A percentile compares a stretch with the other conserved stretches of the same genome.
phyloP scores from a whole-genome alignment of 23 red algal species.

The Agarophyton chilense region DNA sequence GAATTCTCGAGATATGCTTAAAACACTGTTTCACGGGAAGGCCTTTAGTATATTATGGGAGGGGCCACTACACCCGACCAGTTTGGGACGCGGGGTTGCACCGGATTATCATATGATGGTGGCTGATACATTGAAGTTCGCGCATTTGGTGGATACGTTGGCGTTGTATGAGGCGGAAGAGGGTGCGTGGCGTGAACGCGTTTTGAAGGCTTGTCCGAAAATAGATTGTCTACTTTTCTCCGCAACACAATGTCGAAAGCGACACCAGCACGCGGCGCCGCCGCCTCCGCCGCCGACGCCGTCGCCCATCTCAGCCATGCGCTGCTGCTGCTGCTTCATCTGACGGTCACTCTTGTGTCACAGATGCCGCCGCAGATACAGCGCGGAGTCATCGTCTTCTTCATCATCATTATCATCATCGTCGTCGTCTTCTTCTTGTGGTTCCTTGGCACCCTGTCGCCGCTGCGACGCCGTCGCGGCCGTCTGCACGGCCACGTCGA shows the following conservation, averaged over 20 bases:
- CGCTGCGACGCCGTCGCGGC: no score
- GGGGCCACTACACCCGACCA: no score
- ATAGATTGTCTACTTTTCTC: neutral
- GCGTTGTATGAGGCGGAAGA: slow-evolving; percentile 12
- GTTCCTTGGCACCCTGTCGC: neutral
- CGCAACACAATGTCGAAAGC: neutral
- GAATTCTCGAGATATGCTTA: no score
- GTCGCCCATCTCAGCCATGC: neutral
- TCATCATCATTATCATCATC: neutral
- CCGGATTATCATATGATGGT: no score
- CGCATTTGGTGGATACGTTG: no score
- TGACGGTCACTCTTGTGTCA: slow-evolving; percentile 1
- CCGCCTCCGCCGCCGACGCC: no score
- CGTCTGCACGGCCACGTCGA: neutral
- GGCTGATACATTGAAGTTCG: no score
- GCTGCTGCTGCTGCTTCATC: slow-evolving; percentile 11
- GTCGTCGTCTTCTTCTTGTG: neutral
- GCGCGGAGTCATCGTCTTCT: slow-evolving; percentile 20
- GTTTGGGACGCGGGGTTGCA: no score
- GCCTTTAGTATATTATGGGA: no score
- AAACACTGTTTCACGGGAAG: no score
- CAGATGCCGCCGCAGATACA: slow-evolving; percentile 5
- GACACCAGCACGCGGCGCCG: neutral
- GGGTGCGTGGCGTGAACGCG: neutral
- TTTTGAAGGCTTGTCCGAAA: no score